Conservation (phyloP, 2,329 filamentous ascomycete species). For the Aspergillus latus region DNA sequence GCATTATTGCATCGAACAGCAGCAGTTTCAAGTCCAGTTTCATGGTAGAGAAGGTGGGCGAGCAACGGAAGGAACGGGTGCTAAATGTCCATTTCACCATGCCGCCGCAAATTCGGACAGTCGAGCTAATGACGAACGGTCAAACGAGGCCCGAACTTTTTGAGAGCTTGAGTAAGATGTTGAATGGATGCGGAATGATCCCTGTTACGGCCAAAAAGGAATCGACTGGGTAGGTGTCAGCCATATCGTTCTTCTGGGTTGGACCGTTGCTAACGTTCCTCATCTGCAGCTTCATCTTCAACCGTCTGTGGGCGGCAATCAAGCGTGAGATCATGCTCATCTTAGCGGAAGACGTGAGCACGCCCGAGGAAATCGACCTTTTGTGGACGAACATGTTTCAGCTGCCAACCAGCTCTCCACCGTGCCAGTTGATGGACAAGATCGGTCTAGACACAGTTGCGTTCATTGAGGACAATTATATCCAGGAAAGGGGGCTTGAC, state of each 20-base stretch:
- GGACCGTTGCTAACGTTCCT: neutral
- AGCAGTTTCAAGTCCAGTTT: constrained; percentile 53
- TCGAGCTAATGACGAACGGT: constrained; percentile 56
- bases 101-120: constrained; percentile 45
- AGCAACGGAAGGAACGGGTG: constrained; percentile 22
- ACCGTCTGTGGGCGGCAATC: constrained; percentile 57
- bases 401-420: constrained; percentile 27
- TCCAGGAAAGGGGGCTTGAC: constrained; percentile 48
- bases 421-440: constrained; percentile 46
- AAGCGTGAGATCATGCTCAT: constrained; percentile 52
- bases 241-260: neutral
- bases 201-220: constrained; percentile 48
- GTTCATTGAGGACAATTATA: constrained; percentile 55
- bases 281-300: constrained; percentile 50
- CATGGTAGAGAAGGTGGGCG: constrained; percentile 46
- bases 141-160: constrained; percentile 46
- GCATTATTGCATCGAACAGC: constrained; percentile 52
- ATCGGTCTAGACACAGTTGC: constrained; percentile 56
- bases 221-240: constrained; percentile 42
- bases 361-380: constrained; percentile 50
- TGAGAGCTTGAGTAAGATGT: constrained; percentile 42
- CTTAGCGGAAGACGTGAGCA: constrained; percentile 51
- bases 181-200: constrained; percentile 42
- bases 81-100: constrained; percentile 55
- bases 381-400: constrained; percentile 43